Conservation (phyloP, 2,329 filamentous ascomycete genomes). For the Aspergillus neotritici region DNA sequence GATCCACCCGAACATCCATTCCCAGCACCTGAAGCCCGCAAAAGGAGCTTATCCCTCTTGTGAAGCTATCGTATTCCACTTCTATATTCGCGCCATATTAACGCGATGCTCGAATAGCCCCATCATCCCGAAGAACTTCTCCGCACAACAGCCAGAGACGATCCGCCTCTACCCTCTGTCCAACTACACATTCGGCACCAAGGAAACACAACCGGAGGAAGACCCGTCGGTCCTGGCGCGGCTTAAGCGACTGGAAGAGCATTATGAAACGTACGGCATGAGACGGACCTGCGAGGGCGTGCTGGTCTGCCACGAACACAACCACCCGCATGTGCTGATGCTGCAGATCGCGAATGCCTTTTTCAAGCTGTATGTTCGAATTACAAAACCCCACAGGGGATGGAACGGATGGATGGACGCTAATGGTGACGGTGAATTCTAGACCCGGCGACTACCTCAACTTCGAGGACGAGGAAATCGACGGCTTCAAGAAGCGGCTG, state of each 20-base stretch:
- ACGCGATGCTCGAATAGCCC: slow-evolving; percentile 45
- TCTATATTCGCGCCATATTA: slow-evolving; percentile 7
- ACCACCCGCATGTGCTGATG: slow-evolving; percentile 98
- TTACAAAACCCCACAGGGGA: neutral
- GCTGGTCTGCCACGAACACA: slow-evolving; percentile 96
- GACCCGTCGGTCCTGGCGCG: slow-evolving; percentile 92
- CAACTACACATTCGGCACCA: slow-evolving; percentile 98
- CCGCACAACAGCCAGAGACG: slow-evolving; percentile 79
- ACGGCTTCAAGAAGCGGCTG: slow-evolving; percentile 87
- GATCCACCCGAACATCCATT: neutral
- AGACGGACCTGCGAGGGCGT: slow-evolving; percentile 94
- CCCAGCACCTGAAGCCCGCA: neutral
- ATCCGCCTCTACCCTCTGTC: slow-evolving; percentile 91
- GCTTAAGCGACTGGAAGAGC: slow-evolving; percentile 89
- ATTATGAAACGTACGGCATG: slow-evolving; percentile 91
- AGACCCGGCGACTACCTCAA: slow-evolving; percentile 88
- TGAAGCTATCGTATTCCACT: neutral
- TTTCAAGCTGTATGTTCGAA: slow-evolving; percentile 72
- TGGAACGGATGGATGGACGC: slow-evolving; percentile 1
- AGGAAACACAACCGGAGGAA: slow-evolving; percentile 96
- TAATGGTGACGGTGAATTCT: neutral
- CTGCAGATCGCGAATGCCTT: slow-evolving; percentile 98
- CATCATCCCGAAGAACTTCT: slow-evolving; percentile 74
- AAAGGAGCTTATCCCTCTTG: neutral
- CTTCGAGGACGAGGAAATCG: slow-evolving; percentile 78